Evolutionary conservation across 176 grass and related monocot species (phyloP).

Genomic region (Chrysopogon serrulatus): DNA sequence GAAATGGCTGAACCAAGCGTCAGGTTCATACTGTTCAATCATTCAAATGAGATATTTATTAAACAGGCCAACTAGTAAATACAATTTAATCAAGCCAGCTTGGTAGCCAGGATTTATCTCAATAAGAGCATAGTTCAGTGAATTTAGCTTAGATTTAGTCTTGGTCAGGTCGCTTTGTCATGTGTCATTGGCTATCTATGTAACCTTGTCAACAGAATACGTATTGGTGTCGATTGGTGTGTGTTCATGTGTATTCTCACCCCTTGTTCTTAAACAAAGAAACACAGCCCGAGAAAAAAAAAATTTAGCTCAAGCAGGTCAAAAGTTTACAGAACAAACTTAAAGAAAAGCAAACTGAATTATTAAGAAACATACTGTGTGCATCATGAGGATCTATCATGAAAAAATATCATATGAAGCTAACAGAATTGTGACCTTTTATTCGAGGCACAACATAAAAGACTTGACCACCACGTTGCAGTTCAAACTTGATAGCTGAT

Average conservation of each 20-base stretch:
- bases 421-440: conserved; percentile 52
- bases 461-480: conserved; percentile 88
- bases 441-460: conserved; percentile 99
- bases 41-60: not conserved
- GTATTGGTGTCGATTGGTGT: not conserved
- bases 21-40: not conserved
- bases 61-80: not conserved
- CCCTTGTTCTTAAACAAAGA: not conserved
- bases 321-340: not conserved
- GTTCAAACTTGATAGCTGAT: conserved; percentile 79
- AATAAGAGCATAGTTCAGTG: not conserved
- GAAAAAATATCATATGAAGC: conserved; percentile 16
- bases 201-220: not conserved
- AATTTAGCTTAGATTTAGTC: not conserved
- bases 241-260: not conserved
- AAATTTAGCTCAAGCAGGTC: not conserved
- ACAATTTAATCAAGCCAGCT: not conserved
- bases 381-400: conserved; percentile 9
- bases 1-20: not conserved
- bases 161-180: not conserved
- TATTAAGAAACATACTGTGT: not conserved
- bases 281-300: not conserved
- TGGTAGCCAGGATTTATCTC: not conserved
- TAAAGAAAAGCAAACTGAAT: not conserved
- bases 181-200: not conserved